phyloP scores from a whole-genome alignment of 2,329 filamentous ascomycete genomes.

The Pseudogymnoascus sp. region DNA sequence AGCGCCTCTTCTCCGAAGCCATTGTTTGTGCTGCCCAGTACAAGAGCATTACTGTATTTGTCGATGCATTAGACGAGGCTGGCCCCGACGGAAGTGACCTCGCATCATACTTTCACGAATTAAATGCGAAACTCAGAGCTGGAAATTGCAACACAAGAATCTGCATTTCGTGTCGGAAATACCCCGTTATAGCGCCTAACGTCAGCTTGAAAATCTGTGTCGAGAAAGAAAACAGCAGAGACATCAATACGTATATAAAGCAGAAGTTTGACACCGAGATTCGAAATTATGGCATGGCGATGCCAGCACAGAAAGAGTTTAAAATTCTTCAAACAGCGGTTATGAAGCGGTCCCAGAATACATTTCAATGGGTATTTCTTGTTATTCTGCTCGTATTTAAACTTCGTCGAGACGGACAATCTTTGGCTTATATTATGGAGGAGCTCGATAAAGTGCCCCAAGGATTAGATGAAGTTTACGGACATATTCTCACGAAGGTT shows the following conservation, averaged over 20 bases:
- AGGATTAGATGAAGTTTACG: constrained; percentile 15
- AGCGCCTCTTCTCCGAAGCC: constrained; percentile 4
- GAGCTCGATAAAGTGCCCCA: constrained; percentile 13
- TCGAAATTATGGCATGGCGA: not conserved
- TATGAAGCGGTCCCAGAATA: constrained; percentile 12
- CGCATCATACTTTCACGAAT: constrained; percentile 12
- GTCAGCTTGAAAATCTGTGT: constrained; percentile 14
- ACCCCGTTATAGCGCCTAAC: constrained; percentile 7
- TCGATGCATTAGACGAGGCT: constrained; percentile 23
- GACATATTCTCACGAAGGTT: constrained; percentile 13
- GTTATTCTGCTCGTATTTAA: constrained; percentile 12
- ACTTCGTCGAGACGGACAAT: not conserved
- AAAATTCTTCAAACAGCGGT: constrained; percentile 7
- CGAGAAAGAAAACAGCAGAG: constrained; percentile 17
- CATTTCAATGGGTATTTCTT: constrained; percentile 19
- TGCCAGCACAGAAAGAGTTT: not conserved
- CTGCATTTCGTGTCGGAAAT: constrained; percentile 17
- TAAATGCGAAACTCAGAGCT: constrained; percentile 7
- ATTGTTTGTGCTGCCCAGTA: not conserved
- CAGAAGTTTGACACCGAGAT: not conserved
- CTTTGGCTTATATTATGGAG: constrained; percentile 5
- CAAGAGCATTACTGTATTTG: constrained; percentile 15
- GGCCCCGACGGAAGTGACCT: constrained; percentile 15
- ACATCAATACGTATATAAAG: constrained; percentile 14
- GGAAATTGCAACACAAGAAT: constrained; percentile 5